phyloP scores from a whole-genome alignment of 2,329 filamentous ascomycete species.

The Bipolaris zeicola region DNA sequence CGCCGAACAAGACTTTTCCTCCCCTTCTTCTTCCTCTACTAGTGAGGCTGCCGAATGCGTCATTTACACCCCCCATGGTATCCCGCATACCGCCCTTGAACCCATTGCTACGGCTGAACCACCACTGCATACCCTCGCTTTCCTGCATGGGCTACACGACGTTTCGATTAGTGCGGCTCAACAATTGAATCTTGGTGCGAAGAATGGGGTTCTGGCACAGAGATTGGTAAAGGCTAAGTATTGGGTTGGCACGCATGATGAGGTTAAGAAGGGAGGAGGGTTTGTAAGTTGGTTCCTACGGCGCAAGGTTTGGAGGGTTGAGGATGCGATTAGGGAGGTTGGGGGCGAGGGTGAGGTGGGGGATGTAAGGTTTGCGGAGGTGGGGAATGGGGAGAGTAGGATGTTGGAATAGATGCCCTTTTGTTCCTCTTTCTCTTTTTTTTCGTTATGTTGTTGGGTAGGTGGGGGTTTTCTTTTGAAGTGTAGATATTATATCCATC shows the following conservation, averaged over 20 bases:
- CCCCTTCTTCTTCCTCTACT: slow-evolving; percentile 6
- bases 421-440: too few species aligned
- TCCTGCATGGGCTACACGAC: slow-evolving; percentile 69
- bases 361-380: slow-evolving; percentile 49
- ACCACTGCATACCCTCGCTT: slow-evolving; percentile 59
- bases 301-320: slow-evolving; percentile 50
- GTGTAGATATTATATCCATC: neutral
- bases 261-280: slow-evolving; percentile 64
- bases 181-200: slow-evolving; percentile 68
- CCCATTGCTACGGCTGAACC: slow-evolving; percentile 54
- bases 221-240: slow-evolving; percentile 61
- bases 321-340: slow-evolving; percentile 57
- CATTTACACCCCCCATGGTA: slow-evolving; percentile 69
- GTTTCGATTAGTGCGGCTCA: slow-evolving; percentile 58
- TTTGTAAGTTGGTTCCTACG: slow-evolving; percentile 59
- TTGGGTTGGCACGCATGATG: slow-evolving; percentile 70
- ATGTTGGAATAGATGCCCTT: slow-evolving; percentile 50
- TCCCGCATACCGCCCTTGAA: slow-evolving; percentile 55
- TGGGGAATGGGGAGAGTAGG: slow-evolving; percentile 62
- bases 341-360: slow-evolving; percentile 49
- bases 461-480: neutral
- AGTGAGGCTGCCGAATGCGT: slow-evolving; percentile 58
- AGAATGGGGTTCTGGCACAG: slow-evolving; percentile 65
- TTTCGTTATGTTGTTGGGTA: too few species aligned
- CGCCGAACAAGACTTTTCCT: slow-evolving; percentile 26